Conservation (phyloP, 2,329 filamentous ascomycete genomes). For the Trichophyton verrucosum region DNA sequence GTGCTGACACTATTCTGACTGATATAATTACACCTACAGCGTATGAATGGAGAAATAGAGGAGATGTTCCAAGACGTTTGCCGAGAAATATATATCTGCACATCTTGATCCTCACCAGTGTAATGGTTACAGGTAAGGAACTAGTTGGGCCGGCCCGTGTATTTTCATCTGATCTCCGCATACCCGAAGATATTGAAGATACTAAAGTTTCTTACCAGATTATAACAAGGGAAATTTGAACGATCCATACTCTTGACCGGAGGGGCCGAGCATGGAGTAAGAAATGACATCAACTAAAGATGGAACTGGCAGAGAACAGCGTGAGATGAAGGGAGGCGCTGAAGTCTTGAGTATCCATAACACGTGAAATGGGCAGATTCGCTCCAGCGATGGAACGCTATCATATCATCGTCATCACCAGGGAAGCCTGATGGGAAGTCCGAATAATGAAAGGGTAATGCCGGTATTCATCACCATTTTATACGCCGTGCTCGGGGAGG, state of each 20-base stretch:
- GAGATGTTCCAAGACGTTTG: neutral
- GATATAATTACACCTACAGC: neutral
- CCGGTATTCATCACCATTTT: neutral
- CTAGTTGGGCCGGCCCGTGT: conserved; percentile 2
- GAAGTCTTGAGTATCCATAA: neutral
- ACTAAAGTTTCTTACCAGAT: too few relatives aligned
- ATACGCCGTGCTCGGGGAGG: neutral
- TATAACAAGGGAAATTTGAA: neutral
- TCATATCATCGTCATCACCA: too few relatives aligned
- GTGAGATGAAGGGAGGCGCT: neutral
- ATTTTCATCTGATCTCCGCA: neutral
- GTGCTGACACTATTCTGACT: neutral
- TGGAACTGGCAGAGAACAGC: neutral
- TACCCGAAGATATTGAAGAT: neutral
- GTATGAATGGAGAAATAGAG: too few relatives aligned
- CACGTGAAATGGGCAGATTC: neutral
- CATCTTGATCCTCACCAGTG: neutral
- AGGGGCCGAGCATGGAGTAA: too few relatives aligned
- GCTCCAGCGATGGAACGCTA: too few relatives aligned
- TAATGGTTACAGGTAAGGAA: neutral
- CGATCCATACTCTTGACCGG: neutral
- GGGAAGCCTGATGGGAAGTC: neutral
- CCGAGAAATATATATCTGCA: neutral
- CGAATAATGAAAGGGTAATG: neutral
- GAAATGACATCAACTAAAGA: neutral